phyloP scores from a whole-genome alignment of 2,329 filamentous ascomycete species.

The Fulvia fulva region DNA sequence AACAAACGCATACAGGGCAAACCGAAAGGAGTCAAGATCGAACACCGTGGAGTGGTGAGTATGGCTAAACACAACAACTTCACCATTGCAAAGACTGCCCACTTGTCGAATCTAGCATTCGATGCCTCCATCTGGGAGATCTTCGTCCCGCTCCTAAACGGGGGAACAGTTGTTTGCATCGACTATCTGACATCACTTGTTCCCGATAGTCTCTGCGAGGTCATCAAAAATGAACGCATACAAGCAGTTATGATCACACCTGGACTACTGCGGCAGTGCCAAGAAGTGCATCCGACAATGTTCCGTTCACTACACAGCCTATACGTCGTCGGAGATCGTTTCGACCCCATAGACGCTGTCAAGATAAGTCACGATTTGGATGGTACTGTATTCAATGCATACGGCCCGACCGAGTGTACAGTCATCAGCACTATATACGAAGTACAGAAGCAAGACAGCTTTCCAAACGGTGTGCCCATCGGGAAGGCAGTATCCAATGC shows the following conservation, averaged over 20 bases:
- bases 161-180: constrained; percentile 9
- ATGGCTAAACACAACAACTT: constrained; percentile 6
- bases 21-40: constrained; percentile 17
- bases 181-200: not conserved
- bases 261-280: constrained; percentile 3
- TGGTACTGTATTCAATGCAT: constrained; percentile 4
- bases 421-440: constrained; percentile 6
- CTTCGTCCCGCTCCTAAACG: constrained; percentile 7
- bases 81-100: not conserved
- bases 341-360: not conserved
- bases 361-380: not conserved
- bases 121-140: constrained; percentile 8
- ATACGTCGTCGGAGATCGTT: constrained; percentile 1
- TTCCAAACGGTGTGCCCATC: constrained; percentile 4
- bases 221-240: not conserved
- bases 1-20: no score
- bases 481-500: constrained; percentile 3
- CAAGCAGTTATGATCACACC: constrained; percentile 6
- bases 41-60: constrained; percentile 9
- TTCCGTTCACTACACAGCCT: not conserved
- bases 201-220: not conserved
- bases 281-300: not conserved
- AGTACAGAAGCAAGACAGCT: not conserved
- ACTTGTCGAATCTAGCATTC: constrained; percentile 7
- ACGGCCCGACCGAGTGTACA: constrained; percentile 7